These are phyloP conservation scores for Rhododendron ferrugineum DNA, from an alignment of 148 eudicot genomes.

Conservation along the genomic window DNA sequence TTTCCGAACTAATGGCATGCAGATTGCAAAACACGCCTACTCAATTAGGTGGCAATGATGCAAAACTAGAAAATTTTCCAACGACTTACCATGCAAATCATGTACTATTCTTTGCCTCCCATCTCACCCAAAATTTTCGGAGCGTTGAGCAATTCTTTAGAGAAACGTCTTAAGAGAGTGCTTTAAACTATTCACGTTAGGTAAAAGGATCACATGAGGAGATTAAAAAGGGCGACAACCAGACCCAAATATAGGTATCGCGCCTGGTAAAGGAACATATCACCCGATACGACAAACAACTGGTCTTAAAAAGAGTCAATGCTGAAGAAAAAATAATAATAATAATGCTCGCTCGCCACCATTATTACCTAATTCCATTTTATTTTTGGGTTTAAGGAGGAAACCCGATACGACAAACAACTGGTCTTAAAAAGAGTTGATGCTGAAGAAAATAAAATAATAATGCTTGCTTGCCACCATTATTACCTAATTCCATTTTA, in stretches of 20 bases:
- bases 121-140: not conserved
- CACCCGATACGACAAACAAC: not conserved
- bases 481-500: not conserved
- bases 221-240: too few relatives aligned
- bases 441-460: not conserved
- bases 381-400: not conserved
- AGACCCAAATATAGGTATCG: not conserved
- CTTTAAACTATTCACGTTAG: not conserved
- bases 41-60: not conserved
- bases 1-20: not conserved
- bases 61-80: not conserved
- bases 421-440: not conserved
- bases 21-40: conserved; percentile 9
- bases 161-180: not conserved
- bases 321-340: not conserved
- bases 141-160: not conserved
- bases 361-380: not conserved
- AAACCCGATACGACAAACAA: not conserved
- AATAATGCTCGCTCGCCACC: not conserved
- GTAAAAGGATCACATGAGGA: not conserved
- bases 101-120: not conserved
- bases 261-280: not conserved
- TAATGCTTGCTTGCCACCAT: not conserved
- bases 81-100: not conserved
- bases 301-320: not conserved